phyloP scores from a whole-genome alignment of 2,329 filamentous ascomycete species.

The Cladosporium sp. region DNA sequence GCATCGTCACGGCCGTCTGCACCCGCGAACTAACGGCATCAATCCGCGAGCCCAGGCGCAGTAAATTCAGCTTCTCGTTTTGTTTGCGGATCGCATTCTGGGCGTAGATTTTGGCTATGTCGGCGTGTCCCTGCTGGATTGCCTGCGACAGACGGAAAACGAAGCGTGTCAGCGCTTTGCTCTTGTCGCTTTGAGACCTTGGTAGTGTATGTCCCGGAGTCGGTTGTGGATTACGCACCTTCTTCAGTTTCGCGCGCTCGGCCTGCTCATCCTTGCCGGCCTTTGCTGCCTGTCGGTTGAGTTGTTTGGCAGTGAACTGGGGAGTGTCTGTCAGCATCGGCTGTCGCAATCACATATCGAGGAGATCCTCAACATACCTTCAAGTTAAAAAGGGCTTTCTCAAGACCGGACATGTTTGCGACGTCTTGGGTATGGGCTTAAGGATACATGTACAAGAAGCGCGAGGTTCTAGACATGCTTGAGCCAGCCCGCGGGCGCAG shows the following conservation, averaged over 20 bases:
- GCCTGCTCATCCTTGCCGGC: conserved; percentile 57
- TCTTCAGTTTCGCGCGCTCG: conserved; percentile 59
- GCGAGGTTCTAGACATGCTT: background rate
- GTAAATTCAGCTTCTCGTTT: conserved; percentile 57
- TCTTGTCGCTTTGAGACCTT: too few species aligned
- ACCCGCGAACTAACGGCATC: conserved; percentile 56
- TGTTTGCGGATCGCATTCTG: conserved; percentile 60
- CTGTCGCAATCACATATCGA: background rate
- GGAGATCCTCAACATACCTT: conserved; percentile 40
- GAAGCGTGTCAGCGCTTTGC: too few species aligned
- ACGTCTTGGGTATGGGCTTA: background rate
- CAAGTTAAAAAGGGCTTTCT: conserved; percentile 59
- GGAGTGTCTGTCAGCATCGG: background rate
- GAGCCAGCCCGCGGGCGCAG: background rate
- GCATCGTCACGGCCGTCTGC: conserved; percentile 61
- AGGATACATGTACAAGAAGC: background rate
- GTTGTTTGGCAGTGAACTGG: conserved; percentile 59
- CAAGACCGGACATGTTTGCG: conserved; percentile 53
- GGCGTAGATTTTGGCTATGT: conserved; percentile 60
- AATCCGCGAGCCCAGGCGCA: conserved; percentile 53
- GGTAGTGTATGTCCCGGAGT: too few species aligned
- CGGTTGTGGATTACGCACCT: too few species aligned
- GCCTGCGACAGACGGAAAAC: conserved; percentile 39
- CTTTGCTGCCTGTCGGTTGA: conserved; percentile 58
- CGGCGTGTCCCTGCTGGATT: conserved; percentile 53